Conservation (phyloP, 768 basidiomycete genomes). For the Fomitopsis serialis region DNA sequence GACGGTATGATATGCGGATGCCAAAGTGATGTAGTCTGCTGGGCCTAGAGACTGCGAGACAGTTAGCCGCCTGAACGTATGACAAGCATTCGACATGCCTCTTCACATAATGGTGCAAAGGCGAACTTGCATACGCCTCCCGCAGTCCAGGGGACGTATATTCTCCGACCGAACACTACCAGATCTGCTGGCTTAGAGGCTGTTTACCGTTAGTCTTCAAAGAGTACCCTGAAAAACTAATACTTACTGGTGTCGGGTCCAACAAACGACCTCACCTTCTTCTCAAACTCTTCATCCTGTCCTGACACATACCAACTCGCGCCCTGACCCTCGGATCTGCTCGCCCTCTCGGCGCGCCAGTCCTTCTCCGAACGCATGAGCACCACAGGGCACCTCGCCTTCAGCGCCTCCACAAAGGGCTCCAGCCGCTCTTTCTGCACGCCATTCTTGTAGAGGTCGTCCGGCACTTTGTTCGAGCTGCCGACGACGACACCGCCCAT, state of each 20-base stretch:
- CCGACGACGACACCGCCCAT: slow-evolving; percentile 52
- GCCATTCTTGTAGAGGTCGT: slow-evolving; percentile 53
- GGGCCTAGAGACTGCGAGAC: slow-evolving; percentile 45
- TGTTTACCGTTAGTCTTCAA: neutral
- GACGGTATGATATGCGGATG: slow-evolving; percentile 43
- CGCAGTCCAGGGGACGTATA: slow-evolving; percentile 39
- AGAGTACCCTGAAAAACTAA: neutral
- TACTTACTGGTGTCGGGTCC: neutral
- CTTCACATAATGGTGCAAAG: slow-evolving; percentile 46
- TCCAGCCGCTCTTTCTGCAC: slow-evolving; percentile 52
- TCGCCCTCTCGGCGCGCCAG: slow-evolving; percentile 33
- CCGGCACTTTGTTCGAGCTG: slow-evolving; percentile 45
- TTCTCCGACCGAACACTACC: slow-evolving; percentile 42
- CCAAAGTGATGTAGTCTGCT: slow-evolving; percentile 53
- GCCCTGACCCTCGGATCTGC: neutral
- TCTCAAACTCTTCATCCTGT: slow-evolving; percentile 20
- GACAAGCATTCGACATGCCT: too few relatives aligned
- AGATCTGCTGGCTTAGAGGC: slow-evolving; percentile 23
- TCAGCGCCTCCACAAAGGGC: slow-evolving; percentile 50
- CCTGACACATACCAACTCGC: slow-evolving; percentile 29
- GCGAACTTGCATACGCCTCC: slow-evolving; percentile 38
- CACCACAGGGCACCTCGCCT: slow-evolving; percentile 45
- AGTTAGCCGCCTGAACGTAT: too few relatives aligned
- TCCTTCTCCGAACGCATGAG: slow-evolving; percentile 40
- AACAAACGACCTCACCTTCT: neutral